phyloP scores from a whole-genome alignment of 2,329 filamentous ascomycete species.

The Aspergillus sp. region DNA sequence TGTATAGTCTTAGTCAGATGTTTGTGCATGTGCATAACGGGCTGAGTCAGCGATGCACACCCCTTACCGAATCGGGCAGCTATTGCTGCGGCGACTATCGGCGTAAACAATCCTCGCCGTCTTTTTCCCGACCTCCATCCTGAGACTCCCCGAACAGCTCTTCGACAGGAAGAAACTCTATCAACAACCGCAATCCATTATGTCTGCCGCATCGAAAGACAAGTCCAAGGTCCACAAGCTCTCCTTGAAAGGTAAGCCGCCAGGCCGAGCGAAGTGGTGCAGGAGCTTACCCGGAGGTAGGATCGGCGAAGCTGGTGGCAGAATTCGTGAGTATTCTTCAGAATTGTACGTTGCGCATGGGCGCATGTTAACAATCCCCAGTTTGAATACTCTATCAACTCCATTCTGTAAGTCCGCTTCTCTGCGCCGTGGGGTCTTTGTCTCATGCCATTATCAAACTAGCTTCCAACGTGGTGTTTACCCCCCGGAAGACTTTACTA shows the following conservation, averaged over 20 bases:
- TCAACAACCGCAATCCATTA: slow-evolving; percentile 19
- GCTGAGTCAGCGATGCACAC: background rate
- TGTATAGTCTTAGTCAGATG: background rate
- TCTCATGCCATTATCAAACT: slow-evolving; percentile 18
- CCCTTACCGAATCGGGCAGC: slow-evolving; percentile 21
- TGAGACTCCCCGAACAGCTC: background rate
- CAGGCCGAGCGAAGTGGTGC: background rate
- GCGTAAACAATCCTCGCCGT: slow-evolving; percentile 34
- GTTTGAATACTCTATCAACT: slow-evolving; percentile 98
- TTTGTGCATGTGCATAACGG: background rate
- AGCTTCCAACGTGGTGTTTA: slow-evolving; percentile 83
- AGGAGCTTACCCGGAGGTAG: slow-evolving; percentile 41
- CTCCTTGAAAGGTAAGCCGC: slow-evolving; percentile 52
- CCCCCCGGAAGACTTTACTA: slow-evolving; percentile 93
- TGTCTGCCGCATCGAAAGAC: slow-evolving; percentile 52
- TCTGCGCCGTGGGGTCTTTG: slow-evolving; percentile 1
- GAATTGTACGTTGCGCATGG: background rate
- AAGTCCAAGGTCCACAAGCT: slow-evolving; percentile 95
- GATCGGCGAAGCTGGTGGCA: slow-evolving; percentile 80
- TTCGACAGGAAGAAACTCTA: background rate
- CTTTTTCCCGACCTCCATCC: slow-evolving; percentile 6
- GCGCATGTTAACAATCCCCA: slow-evolving; percentile 17
- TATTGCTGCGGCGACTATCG: slow-evolving; percentile 39
- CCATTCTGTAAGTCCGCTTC: slow-evolving; percentile 68
- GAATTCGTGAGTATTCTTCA: slow-evolving; percentile 74